A percentile compares a stretch with the other conserved stretches of the same genome.
These are phyloP conservation scores for Cytospora chrysosperma DNA, from an alignment of 2,329 filamentous ascomycete genomes.

Conservation along the genomic window DNA sequence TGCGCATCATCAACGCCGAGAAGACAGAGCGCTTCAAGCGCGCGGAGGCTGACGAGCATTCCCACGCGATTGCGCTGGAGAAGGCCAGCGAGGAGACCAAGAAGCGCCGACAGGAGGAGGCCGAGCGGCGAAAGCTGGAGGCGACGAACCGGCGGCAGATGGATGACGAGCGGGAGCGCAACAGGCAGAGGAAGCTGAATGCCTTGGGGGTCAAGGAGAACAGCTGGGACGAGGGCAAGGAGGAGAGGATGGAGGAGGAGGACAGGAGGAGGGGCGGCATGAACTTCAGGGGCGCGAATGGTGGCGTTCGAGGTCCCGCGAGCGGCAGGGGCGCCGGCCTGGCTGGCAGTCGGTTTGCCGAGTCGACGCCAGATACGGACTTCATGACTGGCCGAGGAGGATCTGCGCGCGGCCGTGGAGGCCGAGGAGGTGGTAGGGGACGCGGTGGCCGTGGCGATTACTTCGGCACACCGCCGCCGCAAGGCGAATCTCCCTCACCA, in stretches of 20 bases:
- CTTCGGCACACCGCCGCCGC: slow-evolving; percentile 4
- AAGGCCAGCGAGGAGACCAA: slow-evolving; percentile 56
- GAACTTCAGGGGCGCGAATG: slow-evolving; percentile 40
- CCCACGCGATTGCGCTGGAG: slow-evolving; percentile 54
- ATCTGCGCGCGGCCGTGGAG: slow-evolving; percentile 17
- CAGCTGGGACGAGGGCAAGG: slow-evolving; percentile 61
- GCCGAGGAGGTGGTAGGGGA: slow-evolving; percentile 33
- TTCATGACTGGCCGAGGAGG: slow-evolving; percentile 35
- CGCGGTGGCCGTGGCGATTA: slow-evolving; percentile 34
- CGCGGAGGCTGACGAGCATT: slow-evolving; percentile 55
- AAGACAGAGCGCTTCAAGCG: slow-evolving; percentile 59
- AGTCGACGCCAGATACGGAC: slow-evolving; percentile 31
- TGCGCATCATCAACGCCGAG: slow-evolving; percentile 58
- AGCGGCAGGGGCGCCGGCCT: slow-evolving; percentile 37
- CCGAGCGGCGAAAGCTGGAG: slow-evolving; percentile 48
- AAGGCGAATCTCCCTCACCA: slow-evolving; percentile 14
- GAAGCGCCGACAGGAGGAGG: slow-evolving; percentile 51
- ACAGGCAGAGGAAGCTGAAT: slow-evolving; percentile 60
- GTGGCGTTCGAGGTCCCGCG: slow-evolving; percentile 40
- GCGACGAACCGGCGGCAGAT: slow-evolving; percentile 53
- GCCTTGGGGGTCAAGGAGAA: slow-evolving; percentile 54
- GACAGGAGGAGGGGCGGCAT: slow-evolving; percentile 34
- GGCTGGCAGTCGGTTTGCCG: slow-evolving; percentile 44
- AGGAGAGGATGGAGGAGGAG: slow-evolving; percentile 41
- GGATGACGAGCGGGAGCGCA: slow-evolving; percentile 60